These are phyloP conservation scores for Helminthosporium solani DNA, from an alignment of 2,329 filamentous ascomycete genomes.

Conservation along the genomic window DNA sequence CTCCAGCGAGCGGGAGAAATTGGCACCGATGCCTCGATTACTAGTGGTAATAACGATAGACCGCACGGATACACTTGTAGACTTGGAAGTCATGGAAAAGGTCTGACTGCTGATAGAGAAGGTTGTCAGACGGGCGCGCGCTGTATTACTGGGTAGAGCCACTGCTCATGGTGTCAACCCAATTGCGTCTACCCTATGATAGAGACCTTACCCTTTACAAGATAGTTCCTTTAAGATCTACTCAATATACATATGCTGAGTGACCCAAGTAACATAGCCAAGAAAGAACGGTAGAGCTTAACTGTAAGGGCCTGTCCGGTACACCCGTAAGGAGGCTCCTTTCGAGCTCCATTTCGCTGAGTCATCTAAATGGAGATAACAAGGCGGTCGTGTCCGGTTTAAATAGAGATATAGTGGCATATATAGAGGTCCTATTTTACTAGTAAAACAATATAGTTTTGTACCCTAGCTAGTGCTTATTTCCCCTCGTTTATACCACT, in stretches of 20 bases:
- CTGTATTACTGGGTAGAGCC: conserved; percentile 32
- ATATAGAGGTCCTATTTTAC: no score
- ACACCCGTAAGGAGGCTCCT: no score
- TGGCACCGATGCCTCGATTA: conserved; percentile 19
- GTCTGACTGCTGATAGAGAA: conserved; percentile 33
- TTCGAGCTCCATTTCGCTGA: no score
- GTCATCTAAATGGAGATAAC: no score
- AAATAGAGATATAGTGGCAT: no score
- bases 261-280: background rate
- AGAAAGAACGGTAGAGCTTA: background rate
- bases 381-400: no score
- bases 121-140: conserved; percentile 26
- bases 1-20: conserved; percentile 18
- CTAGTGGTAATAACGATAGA: conserved; percentile 28
- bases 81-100: conserved; percentile 30
- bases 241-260: background rate
- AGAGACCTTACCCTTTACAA: background rate
- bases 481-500: no score
- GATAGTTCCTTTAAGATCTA: background rate
- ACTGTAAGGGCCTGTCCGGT: background rate
- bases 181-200: background rate
- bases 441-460: no score
- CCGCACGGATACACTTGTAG: conserved; percentile 29
- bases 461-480: no score
- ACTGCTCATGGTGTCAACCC: conserved; percentile 13